Evolutionary conservation across 1,139 yeast species (phyloP).

Genomic region (Hansenula sp.): DNA sequence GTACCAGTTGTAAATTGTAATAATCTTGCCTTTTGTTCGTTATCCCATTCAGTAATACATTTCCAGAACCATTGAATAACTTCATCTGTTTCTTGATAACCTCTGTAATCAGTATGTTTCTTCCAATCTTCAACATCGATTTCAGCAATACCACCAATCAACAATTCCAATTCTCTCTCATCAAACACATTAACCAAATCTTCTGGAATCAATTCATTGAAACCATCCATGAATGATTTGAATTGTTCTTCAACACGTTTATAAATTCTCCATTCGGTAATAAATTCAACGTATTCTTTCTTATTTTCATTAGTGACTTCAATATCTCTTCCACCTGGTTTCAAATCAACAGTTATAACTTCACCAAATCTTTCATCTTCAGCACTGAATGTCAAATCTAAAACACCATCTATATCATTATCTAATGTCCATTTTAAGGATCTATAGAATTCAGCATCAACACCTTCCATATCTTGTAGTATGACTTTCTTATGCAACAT

Average conservation of each 20-base stretch:
- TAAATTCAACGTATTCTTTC: conserved; percentile 90
- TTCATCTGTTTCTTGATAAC: conserved; percentile 93
- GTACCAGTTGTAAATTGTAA: conserved; percentile 98
- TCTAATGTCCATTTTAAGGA: conserved; percentile 95
- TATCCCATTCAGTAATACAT: conserved; percentile 90
- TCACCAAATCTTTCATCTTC: conserved; percentile 98
- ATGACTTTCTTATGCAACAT: conserved; percentile 93
- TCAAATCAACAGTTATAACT: conserved; percentile 83
- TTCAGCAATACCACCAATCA: conserved; percentile 97
- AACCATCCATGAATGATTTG: conserved; percentile 93
- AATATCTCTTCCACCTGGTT: conserved; percentile 80
- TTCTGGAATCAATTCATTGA: conserved; percentile 95
- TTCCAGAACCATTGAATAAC: conserved; percentile 99
- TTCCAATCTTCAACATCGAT: conserved; percentile 99
- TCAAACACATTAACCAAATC: conserved; percentile 95
- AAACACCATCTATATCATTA: conserved; percentile 81
- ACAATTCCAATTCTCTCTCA: conserved; percentile 91
- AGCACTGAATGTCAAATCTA: conserved; percentile 87
- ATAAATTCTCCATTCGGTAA: conserved; percentile 94
- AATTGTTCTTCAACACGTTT: conserved; percentile 94
- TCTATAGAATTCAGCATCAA: conserved; percentile 93
- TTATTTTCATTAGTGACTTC: conserved; percentile 94
- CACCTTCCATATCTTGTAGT: conserved; percentile 97
- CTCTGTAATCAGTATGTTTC: conserved; percentile 96
- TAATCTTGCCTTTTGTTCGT: conserved; percentile 92